phyloP scores from a whole-genome alignment of 2,329 filamentous ascomycete genomes.

The Stagonosporopsis rhizophila region DNA sequence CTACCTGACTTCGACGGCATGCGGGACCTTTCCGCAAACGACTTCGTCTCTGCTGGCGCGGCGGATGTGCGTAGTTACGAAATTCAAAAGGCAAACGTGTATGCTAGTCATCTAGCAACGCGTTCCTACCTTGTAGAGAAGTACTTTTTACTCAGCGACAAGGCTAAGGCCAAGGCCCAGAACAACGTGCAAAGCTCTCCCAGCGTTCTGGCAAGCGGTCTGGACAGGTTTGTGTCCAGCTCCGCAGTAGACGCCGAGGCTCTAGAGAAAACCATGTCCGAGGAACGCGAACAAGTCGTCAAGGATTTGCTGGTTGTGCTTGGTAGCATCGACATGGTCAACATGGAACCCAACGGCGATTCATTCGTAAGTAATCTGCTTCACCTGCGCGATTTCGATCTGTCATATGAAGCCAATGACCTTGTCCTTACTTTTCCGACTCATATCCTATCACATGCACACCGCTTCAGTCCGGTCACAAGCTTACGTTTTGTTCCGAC shows the following conservation, averaged over 20 bases:
- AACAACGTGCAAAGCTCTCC: conserved; percentile 49
- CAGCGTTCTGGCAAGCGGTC: conserved; percentile 32
- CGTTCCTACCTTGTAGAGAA: conserved; percentile 86
- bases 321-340: conserved; percentile 79
- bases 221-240: conserved; percentile 38
- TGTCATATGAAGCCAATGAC: conserved; percentile 16
- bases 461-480: conserved; percentile 21
- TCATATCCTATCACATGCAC: conserved; percentile 16
- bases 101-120: conserved; percentile 80
- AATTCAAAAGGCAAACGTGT: conserved; percentile 91
- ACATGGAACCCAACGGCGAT: conserved; percentile 77
- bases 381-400: conserved; percentile 22
- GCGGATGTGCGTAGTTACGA: conserved; percentile 65
- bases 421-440: conserved; percentile 14
- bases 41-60: conserved; percentile 35
- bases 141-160: conserved; percentile 79
- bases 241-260: conserved; percentile 45
- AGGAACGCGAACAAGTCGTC: conserved; percentile 82
- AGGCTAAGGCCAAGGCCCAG: conserved; percentile 56
- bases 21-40: conserved; percentile 35
- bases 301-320: conserved; percentile 78
- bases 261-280: conserved; percentile 70
- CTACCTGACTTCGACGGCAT: conserved; percentile 45
- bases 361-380: conserved; percentile 62
- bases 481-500: conserved; percentile 37